Conservation (phyloP, 1,139 yeast genomes). For the Suhomyces wounanorum region DNA sequence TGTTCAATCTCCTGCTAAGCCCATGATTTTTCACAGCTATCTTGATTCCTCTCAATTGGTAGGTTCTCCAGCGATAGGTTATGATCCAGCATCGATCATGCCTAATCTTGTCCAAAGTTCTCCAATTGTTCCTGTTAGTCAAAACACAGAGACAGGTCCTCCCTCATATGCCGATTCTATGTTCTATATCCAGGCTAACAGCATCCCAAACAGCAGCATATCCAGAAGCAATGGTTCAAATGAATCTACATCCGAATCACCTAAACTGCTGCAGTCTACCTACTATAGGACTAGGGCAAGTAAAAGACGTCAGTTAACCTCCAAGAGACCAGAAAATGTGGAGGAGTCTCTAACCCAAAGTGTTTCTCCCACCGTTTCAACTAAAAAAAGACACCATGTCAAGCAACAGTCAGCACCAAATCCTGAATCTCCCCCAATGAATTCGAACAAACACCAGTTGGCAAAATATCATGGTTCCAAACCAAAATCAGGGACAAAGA, state of each 20-base stretch:
- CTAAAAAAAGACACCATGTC: neutral
- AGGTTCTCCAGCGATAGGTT: neutral
- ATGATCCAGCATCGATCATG: neutral
- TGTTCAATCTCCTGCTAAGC: slow-evolving; percentile 7
- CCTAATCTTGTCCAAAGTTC: slow-evolving; percentile 12
- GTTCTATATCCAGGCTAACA: neutral
- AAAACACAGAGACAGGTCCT: neutral
- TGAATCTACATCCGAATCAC: neutral
- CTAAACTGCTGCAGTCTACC: neutral
- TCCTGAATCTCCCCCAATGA: neutral
- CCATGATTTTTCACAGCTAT: slow-evolving; percentile 2
- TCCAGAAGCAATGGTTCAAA: neutral
- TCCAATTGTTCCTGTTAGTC: slow-evolving; percentile 11
- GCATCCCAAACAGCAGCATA: neutral
- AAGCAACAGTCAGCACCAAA: neutral
- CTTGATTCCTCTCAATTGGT: slow-evolving; percentile 2
- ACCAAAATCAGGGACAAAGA: neutral
- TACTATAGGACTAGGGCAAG: neutral
- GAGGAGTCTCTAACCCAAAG: neutral
- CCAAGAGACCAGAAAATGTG: neutral
- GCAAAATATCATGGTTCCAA: neutral
- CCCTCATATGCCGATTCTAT: neutral
- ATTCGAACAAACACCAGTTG: neutral
- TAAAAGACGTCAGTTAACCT: neutral
- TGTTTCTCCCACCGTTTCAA: neutral